Evolutionary conservation across 805 yeast species (phyloP).

Genomic region (Saturnispora besseyi): DNA sequence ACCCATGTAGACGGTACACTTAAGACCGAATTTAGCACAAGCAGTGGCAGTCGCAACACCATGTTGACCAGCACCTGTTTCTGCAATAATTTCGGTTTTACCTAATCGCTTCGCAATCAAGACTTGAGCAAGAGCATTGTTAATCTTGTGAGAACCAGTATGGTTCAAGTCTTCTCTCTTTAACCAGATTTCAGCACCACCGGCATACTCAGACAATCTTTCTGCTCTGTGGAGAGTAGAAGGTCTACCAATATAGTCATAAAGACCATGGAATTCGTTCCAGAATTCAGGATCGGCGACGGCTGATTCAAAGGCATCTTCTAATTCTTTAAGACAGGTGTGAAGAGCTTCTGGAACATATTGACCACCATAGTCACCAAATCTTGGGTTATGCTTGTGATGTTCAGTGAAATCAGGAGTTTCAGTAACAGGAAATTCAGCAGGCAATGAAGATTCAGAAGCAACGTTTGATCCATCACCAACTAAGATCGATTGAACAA

Average conservation of each 20-base stretch:
- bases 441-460: constrained; percentile 18
- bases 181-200: constrained; percentile 96
- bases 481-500: constrained; percentile 60
- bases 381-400: constrained; percentile 66
- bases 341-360: constrained; percentile 96
- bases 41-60: constrained; percentile 94
- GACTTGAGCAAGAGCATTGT: constrained; percentile 78
- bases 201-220: constrained; percentile 78
- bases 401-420: constrained; percentile 39
- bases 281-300: constrained; percentile 86
- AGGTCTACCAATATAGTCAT: constrained; percentile 94
- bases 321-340: constrained; percentile 83
- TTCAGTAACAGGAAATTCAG: constrained; percentile 12
- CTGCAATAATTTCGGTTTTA: constrained; percentile 70
- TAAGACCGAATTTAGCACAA: constrained; percentile 84
- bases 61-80: constrained; percentile 91
- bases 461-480: constrained; percentile 35
- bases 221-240: constrained; percentile 87
- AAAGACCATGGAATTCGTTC: constrained; percentile 80
- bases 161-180: constrained; percentile 94
- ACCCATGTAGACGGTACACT: constrained; percentile 96
- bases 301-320: constrained; percentile 78
- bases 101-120: constrained; percentile 73
- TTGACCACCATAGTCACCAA: constrained; percentile 97
- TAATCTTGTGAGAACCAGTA: constrained; percentile 83